Evolutionary conservation across 1,139 yeast species (phyloP).

Genomic region (Wickerhamiella infanticola): DNA sequence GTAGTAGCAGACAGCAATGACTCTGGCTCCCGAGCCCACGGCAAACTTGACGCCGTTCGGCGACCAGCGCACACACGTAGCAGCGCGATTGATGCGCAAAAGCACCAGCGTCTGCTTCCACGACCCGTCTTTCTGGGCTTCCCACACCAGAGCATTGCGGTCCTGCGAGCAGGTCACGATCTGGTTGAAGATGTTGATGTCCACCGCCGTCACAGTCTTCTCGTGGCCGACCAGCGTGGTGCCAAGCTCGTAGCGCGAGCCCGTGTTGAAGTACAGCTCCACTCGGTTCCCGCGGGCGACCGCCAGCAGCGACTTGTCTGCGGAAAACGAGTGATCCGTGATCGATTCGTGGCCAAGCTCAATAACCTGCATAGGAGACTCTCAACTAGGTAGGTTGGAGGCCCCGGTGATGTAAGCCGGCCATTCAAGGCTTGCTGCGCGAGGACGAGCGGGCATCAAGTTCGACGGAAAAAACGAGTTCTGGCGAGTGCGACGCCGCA

Average conservation of each 20-base stretch:
- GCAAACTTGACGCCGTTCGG: constrained; percentile 90
- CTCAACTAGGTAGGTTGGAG: constrained; percentile 1
- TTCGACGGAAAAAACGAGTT: no score
- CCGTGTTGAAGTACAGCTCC: constrained; percentile 50
- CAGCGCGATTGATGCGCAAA: constrained; percentile 84
- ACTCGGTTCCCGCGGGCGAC: constrained; percentile 66
- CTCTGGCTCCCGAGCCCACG: constrained; percentile 89
- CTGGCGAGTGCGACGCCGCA: no score
- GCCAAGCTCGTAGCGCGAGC: constrained; percentile 31
- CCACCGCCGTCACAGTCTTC: constrained; percentile 88
- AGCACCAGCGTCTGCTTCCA: constrained; percentile 85
- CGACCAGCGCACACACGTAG: constrained; percentile 87
- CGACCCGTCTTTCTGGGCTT: constrained; percentile 42
- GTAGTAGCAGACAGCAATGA: constrained; percentile 89
- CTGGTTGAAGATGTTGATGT: constrained; percentile 74
- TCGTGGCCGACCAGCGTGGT: constrained; percentile 73
- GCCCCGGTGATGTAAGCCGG: no score
- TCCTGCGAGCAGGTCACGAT: constrained; percentile 97
- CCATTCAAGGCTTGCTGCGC: no score
- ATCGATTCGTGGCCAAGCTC: constrained; percentile 74
- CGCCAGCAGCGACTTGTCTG: constrained; percentile 54
- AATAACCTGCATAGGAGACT: constrained; percentile 20
- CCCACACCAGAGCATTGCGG: constrained; percentile 96
- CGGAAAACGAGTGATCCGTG: constrained; percentile 78
- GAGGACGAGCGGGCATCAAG: no score